Evolutionary conservation across 805 yeast species (phyloP).

Genomic region (Cyberlindnera saturnus): DNA sequence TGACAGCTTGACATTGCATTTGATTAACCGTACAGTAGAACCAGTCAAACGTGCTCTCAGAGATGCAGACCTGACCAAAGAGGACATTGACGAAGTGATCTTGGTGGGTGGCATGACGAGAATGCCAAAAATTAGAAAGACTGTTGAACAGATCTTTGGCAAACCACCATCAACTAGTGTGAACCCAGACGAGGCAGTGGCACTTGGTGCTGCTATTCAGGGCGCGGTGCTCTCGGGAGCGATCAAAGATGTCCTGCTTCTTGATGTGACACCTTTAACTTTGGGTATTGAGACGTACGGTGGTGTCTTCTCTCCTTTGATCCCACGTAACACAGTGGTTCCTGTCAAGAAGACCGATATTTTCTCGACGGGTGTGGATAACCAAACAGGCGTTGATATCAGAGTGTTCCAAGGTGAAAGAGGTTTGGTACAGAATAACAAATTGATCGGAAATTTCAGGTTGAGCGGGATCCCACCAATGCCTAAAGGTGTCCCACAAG

Average conservation of each 20-base stretch:
- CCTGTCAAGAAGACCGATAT: conserved; percentile 71
- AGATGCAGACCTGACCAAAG: conserved; percentile 62
- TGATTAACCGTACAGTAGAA: conserved; percentile 61
- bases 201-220: conserved; percentile 85
- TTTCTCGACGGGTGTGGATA: conserved; percentile 79
- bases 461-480: conserved; percentile 67
- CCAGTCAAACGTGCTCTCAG: conserved; percentile 71
- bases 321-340: conserved; percentile 71
- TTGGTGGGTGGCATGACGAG: conserved; percentile 88
- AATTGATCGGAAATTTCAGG: conserved; percentile 68
- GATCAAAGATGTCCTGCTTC: conserved; percentile 66
- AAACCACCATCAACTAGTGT: conserved; percentile 66
- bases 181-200: conserved; percentile 92
- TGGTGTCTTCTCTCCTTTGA: conserved; percentile 74
- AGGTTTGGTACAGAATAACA: conserved; percentile 71
- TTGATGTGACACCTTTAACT: conserved; percentile 81
- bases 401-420: conserved; percentile 81
- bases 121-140: conserved; percentile 71
- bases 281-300: conserved; percentile 83
- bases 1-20: conserved; percentile 58
- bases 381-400: conserved; percentile 78
- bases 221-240: conserved; percentile 84
- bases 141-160: conserved; percentile 54
- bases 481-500: conserved; percentile 77
- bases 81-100: conserved; percentile 68